These are phyloP conservation scores for Xerocomus potaroensis DNA, from an alignment of 768 basidiomycete genomes.

Conservation along the genomic window DNA sequence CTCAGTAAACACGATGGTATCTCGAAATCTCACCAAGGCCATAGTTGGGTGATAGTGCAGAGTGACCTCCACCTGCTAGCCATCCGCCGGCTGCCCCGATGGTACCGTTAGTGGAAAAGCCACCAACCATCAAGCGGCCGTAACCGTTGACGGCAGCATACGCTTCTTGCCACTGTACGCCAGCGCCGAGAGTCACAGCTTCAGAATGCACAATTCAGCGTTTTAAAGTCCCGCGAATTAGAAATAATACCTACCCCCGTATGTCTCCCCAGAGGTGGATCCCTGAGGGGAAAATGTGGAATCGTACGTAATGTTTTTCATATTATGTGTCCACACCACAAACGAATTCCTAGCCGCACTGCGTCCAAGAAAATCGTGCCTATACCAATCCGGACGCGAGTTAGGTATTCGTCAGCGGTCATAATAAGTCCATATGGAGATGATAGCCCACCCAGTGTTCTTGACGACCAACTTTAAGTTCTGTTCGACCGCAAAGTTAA, in stretches of 20 bases:
- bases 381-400: conserved; percentile 8
- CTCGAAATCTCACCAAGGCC: conserved; percentile 37
- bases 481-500: too few relatives aligned
- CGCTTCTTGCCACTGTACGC: neutral
- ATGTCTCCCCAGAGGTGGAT: conserved; percentile 11
- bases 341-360: conserved; percentile 37
- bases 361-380: conserved; percentile 41
- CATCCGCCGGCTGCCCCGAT: conserved; percentile 9
- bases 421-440: neutral
- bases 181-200: neutral
- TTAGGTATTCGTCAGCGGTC: too few relatives aligned
- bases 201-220: neutral
- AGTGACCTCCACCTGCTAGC: conserved; percentile 49
- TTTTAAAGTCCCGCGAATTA: too few relatives aligned
- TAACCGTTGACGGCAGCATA: neutral
- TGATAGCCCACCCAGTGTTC: conserved; percentile 25
- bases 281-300: conserved; percentile 33
- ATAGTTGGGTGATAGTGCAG: conserved; percentile 34
- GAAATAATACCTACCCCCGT: conserved; percentile 18
- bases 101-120: neutral
- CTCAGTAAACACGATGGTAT: neutral
- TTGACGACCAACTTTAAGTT: conserved; percentile 25
- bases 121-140: neutral
- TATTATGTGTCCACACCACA: conserved; percentile 41
- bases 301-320: conserved; percentile 37